phyloP scores from a whole-genome alignment of 2,329 filamentous ascomycete species.

The Cladosporium colombiae region DNA sequence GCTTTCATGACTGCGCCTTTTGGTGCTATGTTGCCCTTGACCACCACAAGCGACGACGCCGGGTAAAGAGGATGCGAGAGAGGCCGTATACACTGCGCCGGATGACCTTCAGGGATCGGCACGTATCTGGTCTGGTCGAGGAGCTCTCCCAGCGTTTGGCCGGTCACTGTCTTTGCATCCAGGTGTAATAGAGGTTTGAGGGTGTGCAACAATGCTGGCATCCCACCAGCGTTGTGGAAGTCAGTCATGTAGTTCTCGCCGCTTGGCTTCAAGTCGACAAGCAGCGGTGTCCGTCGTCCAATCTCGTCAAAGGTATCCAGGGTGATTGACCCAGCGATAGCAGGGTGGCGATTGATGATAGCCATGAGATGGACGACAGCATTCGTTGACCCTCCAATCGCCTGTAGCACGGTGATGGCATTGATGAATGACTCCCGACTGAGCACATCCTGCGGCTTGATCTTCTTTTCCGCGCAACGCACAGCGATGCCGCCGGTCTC shows the following conservation, averaged over 20 bases:
- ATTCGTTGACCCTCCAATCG: slow-evolving; percentile 49
- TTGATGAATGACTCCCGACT: slow-evolving; percentile 52
- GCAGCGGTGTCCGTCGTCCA: slow-evolving; percentile 48
- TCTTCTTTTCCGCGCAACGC: slow-evolving; percentile 38
- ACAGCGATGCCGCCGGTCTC: slow-evolving; percentile 55
- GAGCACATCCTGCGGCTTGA: slow-evolving; percentile 48
- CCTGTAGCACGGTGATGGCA: slow-evolving; percentile 47
- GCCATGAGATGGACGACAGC: slow-evolving; percentile 48
- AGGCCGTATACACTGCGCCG: slow-evolving; percentile 47
- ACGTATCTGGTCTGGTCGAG: slow-evolving; percentile 43
- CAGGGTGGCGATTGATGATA: slow-evolving; percentile 53
- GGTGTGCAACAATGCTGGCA: slow-evolving; percentile 51
- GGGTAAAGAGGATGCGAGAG: slow-evolving; percentile 49
- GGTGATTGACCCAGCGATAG: slow-evolving; percentile 47
- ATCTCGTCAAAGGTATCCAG: slow-evolving; percentile 52
- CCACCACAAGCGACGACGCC: slow-evolving; percentile 47
- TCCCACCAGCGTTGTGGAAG: slow-evolving; percentile 56
- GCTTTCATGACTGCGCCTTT: slow-evolving; percentile 54
- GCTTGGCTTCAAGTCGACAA: slow-evolving; percentile 55
- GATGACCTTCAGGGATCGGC: slow-evolving; percentile 46
- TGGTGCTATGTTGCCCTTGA: slow-evolving; percentile 52
- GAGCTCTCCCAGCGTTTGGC: slow-evolving; percentile 50
- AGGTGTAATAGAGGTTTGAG: slow-evolving; percentile 50
- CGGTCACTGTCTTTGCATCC: slow-evolving; percentile 49
- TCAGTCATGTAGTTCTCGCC: slow-evolving; percentile 58